Base-by-base conservation (phyloP, 805 yeast genomes). In the Schizosaccharomyces lindneri region DNA sequence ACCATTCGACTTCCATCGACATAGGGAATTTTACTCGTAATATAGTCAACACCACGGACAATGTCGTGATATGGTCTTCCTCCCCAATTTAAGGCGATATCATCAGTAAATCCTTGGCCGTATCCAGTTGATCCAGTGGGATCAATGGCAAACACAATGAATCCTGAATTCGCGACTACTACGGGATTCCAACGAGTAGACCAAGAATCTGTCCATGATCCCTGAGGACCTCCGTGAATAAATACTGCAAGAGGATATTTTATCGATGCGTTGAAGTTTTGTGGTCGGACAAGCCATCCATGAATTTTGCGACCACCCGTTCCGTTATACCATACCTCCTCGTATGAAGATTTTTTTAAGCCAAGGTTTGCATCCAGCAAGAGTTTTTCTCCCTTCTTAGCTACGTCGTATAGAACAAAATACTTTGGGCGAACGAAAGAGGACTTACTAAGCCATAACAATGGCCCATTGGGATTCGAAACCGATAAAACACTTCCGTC, bases 61-160 rank as follows among this genome's bases (percentile, higher is more conserved):
- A 67, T 64, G 43, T 67, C 69, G n/a, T 67, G 63, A 60, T 67
- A 67, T 9, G 69, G 69, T 19, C 63, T 61, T n/a, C 67, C 65
- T 11, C 69, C 69, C 69, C 69, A 67, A 61, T 67, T 66, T 31
- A 62, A 63, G 29, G 61, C 63, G 32, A 67, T 66, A 55, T 62
- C 62, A 62, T 66, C 66, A 4, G 66, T 64, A 59, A 67, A 67
- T 5, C 63, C 64, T 61, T 67, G 68, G 43, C 69, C 69, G 61
- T 67, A 67, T n/a, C 67, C 63, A 5, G 69, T 67, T 17, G 68
- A 65, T 5, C 69, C 69, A 19, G 69, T 67, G n/a, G 69, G 69
- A 55, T 67, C 67, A 59, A 67, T 65, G 43, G 66, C 61, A 32
- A 65, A 63, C 5, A 67, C 68, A 29, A 67, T 41, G 55, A 65